These are phyloP conservation scores for Ophiostoma pallidulum DNA, from an alignment of 2,329 filamentous ascomycete genomes.

Conservation along the genomic window DNA sequence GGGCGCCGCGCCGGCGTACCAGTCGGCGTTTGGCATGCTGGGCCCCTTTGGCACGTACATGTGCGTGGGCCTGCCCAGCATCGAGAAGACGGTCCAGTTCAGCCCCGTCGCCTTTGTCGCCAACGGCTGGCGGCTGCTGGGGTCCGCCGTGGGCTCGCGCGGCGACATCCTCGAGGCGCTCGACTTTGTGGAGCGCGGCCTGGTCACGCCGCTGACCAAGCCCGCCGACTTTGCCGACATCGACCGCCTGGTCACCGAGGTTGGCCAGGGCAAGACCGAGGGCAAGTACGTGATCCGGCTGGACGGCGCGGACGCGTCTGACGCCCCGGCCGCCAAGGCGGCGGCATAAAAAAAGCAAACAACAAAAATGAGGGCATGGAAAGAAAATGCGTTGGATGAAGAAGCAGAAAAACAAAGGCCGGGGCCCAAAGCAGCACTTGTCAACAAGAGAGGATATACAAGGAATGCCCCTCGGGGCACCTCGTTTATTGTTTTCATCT, in stretches of 20 bases:
- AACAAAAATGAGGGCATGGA: background rate
- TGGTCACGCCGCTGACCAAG: conserved; percentile 25
- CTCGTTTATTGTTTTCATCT: too few species aligned
- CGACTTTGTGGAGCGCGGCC: conserved; percentile 26
- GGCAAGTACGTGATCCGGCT: conserved; percentile 18
- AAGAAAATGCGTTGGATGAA: too few species aligned
- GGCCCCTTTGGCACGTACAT: conserved; percentile 31
- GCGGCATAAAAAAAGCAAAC: background rate
- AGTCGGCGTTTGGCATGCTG: conserved; percentile 26
- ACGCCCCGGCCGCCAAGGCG: background rate
- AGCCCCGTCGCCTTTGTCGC: conserved; percentile 29
- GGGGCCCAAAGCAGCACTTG: too few species aligned
- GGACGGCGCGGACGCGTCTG: conserved; percentile 7
- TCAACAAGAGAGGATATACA: too few species aligned
- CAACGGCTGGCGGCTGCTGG: conserved; percentile 26
- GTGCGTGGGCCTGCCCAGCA: conserved; percentile 29
- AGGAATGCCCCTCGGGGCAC: too few species aligned
- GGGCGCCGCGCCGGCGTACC: conserved; percentile 24
- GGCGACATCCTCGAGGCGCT: conserved; percentile 32
- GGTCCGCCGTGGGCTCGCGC: conserved; percentile 28
- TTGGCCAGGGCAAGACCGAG: conserved; percentile 12
- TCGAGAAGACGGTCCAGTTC: conserved; percentile 19
- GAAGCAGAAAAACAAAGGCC: too few species aligned
- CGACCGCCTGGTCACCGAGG: conserved; percentile 16
- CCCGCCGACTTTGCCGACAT: conserved; percentile 20